Percentiles rank a stretch among this genome's conserved stretches.
These are phyloP conservation scores for Boletus mariae DNA, from an alignment of 1,284 basidiomycete species.

Conservation along the genomic window DNA sequence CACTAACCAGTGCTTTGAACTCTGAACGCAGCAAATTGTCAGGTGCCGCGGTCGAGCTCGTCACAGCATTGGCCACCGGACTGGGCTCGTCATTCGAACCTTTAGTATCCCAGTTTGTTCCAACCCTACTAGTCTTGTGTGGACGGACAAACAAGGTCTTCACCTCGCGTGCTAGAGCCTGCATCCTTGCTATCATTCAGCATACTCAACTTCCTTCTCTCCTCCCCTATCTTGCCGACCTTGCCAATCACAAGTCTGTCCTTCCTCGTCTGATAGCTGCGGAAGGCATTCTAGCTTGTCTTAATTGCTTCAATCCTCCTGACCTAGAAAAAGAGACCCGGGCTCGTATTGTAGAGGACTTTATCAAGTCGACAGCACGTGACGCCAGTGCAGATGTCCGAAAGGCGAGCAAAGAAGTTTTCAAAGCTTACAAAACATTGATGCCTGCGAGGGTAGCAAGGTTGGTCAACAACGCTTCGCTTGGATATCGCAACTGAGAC, in stretches of 20 bases:
- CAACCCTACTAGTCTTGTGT: constrained; percentile 65
- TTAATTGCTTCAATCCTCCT: constrained; percentile 72
- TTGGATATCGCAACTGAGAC: constrained; percentile 3
- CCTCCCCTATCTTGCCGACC: constrained; percentile 58
- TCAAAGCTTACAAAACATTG: constrained; percentile 70
- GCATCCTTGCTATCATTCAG: constrained; percentile 61
- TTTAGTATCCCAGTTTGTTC: constrained; percentile 66
- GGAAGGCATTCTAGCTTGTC: constrained; percentile 60
- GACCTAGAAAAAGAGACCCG: constrained; percentile 66
- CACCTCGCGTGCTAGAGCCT: constrained; percentile 58
- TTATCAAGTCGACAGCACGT: constrained; percentile 64
- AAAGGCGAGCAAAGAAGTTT: constrained; percentile 64
- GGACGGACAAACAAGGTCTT: constrained; percentile 82
- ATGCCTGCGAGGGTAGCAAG: constrained; percentile 63
- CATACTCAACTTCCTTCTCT: constrained; percentile 68
- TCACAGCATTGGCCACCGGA: constrained; percentile 51
- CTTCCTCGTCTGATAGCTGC: constrained; percentile 60
- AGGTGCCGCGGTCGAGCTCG: constrained; percentile 64
- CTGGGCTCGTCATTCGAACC: constrained; percentile 66
- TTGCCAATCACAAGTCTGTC: constrained; percentile 64
- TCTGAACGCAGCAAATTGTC: constrained; percentile 80
- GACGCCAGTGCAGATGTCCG: constrained; percentile 79
- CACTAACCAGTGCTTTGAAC: constrained; percentile 58
- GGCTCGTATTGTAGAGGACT: constrained; percentile 62
- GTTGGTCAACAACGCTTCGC: constrained; percentile 41